Evolutionary conservation across 1,284 basidiomycete species (phyloP).

Genomic region (Apiotrichum gracile): DNA sequence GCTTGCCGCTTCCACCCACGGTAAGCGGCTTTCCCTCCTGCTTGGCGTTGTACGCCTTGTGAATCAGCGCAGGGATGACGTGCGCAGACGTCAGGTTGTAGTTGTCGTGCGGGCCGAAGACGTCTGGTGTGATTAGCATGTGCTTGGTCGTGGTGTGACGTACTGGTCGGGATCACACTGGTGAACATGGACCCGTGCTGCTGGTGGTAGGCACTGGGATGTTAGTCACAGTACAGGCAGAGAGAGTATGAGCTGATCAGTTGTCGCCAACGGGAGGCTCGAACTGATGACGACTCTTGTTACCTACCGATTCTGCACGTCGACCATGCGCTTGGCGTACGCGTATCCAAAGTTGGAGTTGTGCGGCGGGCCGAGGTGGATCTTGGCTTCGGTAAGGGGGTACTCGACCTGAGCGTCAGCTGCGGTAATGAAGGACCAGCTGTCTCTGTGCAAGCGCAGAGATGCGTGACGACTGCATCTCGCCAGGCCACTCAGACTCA

Average conservation of each 20-base stretch:
- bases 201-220: conserved; percentile 73
- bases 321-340: conserved; percentile 86
- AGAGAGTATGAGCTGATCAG: neutral
- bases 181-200: conserved; percentile 86
- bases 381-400: conserved; percentile 81
- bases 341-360: conserved; percentile 78
- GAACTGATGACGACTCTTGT: neutral
- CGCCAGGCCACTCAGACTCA: no score
- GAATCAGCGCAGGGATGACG: conserved; percentile 82
- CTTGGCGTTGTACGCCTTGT: conserved; percentile 82
- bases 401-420: conserved; percentile 52
- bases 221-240: neutral
- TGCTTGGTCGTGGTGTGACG: neutral
- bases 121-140: conserved; percentile 44
- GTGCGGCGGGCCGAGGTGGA: conserved; percentile 81
- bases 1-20: conserved; percentile 77
- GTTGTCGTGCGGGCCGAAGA: conserved; percentile 65
- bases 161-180: conserved; percentile 78
- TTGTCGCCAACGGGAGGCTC: no score
- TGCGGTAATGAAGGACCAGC: no score
- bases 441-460: no score
- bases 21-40: conserved; percentile 74
- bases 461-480: no score
- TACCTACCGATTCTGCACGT: conserved; percentile 79
- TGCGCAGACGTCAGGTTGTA: conserved; percentile 74